Base-by-base conservation (phyloP, 2,329 filamentous ascomycete genomes). In the Nectriaceae sp. region DNA sequence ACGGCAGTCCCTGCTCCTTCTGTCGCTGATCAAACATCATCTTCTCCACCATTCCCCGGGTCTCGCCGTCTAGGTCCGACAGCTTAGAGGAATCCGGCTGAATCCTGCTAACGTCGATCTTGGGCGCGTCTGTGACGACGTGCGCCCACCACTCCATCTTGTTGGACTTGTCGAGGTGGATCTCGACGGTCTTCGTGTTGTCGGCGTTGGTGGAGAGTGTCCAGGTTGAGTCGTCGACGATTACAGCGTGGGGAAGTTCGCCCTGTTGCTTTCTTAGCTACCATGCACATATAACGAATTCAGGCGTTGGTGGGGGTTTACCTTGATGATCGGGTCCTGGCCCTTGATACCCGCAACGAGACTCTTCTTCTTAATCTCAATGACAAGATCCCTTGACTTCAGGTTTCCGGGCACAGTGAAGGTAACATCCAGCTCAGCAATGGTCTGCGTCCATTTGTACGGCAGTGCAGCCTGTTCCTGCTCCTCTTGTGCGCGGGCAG, bases 11-110 rank as follows among this genome's bases (percentile, higher is more conserved):
- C 71, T 82, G 77, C 76, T 97, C 92, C 83, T 99, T 99, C 76
- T 97, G 92, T 59, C 89, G 80, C 79, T 99, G 94, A 75, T 99
- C 94, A 65, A 82, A 99, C 94, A 99, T 99, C 94, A 99, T 99
- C 83, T 99, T 99, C 84, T 99, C 94, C 38, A 99, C 94, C 93
- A 99, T 97, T 50, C 85, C 83, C 56, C 94, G 83, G 45, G 94
- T 99, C 78, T 96, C 89, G 52, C 94, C 94, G 66, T 97, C 93
- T 59, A 99, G 77, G 70, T 99, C 94, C 48, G 88, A 86, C 64
- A 99, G 78, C 70, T 91, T 96, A 67, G 87, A 92, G 68, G 88
- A 92, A 74, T 97, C 94, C 19, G 94, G 94, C 67, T 86, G 83
- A 72, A 99, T 97, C 77, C 96, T 97, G 62, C 87, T 86, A 29